phyloP scores from a whole-genome alignment of 441 rosid genomes.

The Croton setiger region DNA sequence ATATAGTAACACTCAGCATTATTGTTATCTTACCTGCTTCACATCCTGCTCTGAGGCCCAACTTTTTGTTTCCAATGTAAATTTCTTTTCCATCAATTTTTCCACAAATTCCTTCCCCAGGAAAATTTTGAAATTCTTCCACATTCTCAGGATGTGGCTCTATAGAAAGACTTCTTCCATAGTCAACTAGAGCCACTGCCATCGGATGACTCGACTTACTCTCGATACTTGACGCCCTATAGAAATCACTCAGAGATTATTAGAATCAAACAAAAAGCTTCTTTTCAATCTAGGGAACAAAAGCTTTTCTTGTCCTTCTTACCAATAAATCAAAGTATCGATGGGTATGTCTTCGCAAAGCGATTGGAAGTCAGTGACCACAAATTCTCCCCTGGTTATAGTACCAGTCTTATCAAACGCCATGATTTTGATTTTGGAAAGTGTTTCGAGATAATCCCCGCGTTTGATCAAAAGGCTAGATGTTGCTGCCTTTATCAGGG shows the following conservation, averaged over 20 bases:
- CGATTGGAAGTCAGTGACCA: conserved; percentile 52
- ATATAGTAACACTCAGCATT: too few species aligned
- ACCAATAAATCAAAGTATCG: conserved; percentile 63
- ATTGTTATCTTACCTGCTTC: conserved; percentile 40
- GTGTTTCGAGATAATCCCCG: conserved; percentile 67
- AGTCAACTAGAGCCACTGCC: conserved; percentile 69
- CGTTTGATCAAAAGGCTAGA: conserved; percentile 83
- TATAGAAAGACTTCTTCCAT: conserved; percentile 51
- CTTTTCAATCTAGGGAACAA: too few species aligned
- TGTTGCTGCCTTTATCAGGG: conserved; percentile 78
- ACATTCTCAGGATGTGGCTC: conserved; percentile 76
- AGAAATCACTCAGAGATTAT: not conserved
- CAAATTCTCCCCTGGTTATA: conserved; percentile 81
- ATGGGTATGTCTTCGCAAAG: conserved; percentile 38
- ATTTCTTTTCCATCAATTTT: conserved; percentile 60
- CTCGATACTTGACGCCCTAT: conserved; percentile 88
- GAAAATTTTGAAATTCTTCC: conserved; percentile 58
- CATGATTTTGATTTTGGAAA: conserved; percentile 59
- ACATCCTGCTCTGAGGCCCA: conserved; percentile 57
- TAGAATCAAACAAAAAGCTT: too few species aligned
- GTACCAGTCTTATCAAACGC: conserved; percentile 97
- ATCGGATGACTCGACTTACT: conserved; percentile 96
- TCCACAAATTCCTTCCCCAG: conserved; percentile 88
- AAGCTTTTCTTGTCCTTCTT: conserved; percentile 2
- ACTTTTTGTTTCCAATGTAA: conserved; percentile 69